phyloP scores from a whole-genome alignment of 768 basidiomycete species.

The Tylopilus felleus region DNA sequence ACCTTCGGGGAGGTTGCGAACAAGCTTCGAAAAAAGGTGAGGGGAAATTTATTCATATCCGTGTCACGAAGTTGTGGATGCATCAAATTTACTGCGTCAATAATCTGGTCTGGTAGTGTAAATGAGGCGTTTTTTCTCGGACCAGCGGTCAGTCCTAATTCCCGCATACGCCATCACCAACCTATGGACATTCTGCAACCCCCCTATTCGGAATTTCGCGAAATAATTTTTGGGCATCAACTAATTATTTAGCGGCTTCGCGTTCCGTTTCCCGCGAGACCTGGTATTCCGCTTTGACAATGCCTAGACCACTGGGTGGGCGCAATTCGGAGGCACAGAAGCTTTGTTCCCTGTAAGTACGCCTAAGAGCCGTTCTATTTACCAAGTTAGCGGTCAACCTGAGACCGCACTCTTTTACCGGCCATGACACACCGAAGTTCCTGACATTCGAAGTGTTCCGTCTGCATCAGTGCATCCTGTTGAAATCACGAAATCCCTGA shows the following conservation, averaged over 20 bases:
- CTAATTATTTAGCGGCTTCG: slow-evolving; percentile 11
- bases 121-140: slow-evolving; percentile 8
- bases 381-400: neutral
- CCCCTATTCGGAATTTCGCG: neutral
- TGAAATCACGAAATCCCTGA: slow-evolving; percentile 15
- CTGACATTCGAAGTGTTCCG: neutral
- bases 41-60: slow-evolving; percentile 22
- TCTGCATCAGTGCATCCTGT: slow-evolving; percentile 1
- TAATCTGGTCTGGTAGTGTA: slow-evolving; percentile 4
- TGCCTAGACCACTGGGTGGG: neutral
- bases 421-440: neutral
- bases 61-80: slow-evolving; percentile 19
- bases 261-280: neutral
- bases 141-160: slow-evolving; percentile 15
- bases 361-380: neutral
- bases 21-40: slow-evolving; percentile 6
- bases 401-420: neutral
- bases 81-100: slow-evolving; percentile 13
- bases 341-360: neutral
- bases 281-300: neutral
- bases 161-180: slow-evolving; percentile 11
- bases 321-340: slow-evolving; percentile 6
- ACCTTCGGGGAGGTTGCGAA: neutral
- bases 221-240: slow-evolving; percentile 13
- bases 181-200: slow-evolving; percentile 8